Percentiles rank a stretch among this genome's conserved stretches.
phyloP scores from a whole-genome alignment of 345 rosid genomes.

The Gossypioides kirkii region DNA sequence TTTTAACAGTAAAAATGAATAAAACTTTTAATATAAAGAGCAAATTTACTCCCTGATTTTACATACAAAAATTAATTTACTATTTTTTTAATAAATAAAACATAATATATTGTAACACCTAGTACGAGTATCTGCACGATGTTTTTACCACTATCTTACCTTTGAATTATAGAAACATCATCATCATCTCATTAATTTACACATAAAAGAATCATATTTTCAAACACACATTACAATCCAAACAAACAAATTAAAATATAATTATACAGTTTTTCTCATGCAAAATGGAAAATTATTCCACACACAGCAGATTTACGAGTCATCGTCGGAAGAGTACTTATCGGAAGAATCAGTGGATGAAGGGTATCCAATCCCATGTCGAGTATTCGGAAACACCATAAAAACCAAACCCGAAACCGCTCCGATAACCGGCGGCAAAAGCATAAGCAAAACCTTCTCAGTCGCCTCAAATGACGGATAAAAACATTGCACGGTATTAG shows the following conservation, averaged over 20 bases:
- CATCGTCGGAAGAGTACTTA: background rate
- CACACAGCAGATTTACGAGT: background rate
- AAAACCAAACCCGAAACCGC: slow-evolving; percentile 43
- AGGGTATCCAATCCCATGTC: slow-evolving; percentile 79
- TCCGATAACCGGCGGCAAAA: slow-evolving; percentile 63
- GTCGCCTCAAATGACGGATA: slow-evolving; percentile 49
- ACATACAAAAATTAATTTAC: too few species aligned
- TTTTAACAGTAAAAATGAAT: too few species aligned
- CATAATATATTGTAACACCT: too few species aligned
- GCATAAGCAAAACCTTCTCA: slow-evolving; percentile 50
- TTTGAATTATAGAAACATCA: too few species aligned
- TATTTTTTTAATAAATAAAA: too few species aligned
- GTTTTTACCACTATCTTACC: too few species aligned
- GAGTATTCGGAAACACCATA: slow-evolving; percentile 57
- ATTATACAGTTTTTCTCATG: background rate
- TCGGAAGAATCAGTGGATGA: slow-evolving; percentile 8
- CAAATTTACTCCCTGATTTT: too few species aligned
- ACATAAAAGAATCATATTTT: background rate
- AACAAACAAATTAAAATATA: background rate
- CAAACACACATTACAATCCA: background rate
- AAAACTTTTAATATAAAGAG: too few species aligned
- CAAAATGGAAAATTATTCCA: too few species aligned
- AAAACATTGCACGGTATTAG: slow-evolving; percentile 53
- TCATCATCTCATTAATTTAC: background rate
- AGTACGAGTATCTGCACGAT: too few species aligned